Evolutionary conservation across 306 rosid genomes (phyloP), one percentile per base, ranked within the genome.

Genomic region (Fagus crenata): DNA sequence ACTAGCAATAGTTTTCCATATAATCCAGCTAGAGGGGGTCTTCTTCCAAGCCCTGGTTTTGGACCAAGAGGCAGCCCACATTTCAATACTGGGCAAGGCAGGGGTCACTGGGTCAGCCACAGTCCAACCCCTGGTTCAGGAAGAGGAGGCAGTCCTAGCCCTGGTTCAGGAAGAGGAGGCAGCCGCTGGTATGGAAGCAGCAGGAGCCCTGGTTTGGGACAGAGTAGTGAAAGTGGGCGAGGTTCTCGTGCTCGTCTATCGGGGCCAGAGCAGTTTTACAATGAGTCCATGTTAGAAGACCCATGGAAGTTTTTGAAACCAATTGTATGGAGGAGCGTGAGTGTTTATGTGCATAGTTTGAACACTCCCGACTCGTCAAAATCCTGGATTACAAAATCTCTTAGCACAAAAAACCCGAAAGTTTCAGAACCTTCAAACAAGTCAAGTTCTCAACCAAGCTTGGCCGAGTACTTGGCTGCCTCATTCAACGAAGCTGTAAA

Each of bases 201-300:
- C 22, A 49, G 69, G 75, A 77, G 74, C 73, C 88, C 81, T 77
- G 77, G 76, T 70, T 83, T 85, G n/a, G 89, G 93, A 56, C 46
- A 75, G 42, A 79, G 90, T 80, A 80, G 88, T 2, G 89, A 92
- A 78, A 84, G 74, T n/a, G 87, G 86, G 73, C 39, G 1, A 2
- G 82, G 87, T 78, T 89, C 87, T 77, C 82, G 42, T 76, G 89
- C 86, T 74, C 83, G 2, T 65, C 31, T 11, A 82, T 76, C 75
- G 54, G 51, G 51, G 14, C 83, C 81, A 0, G 85, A 77, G 67
- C 73, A 40, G 69, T 88, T 87, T 81, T 92, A 81, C 79, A 72
- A 85, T 67, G 60, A 74, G 7, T 92, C 97, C 78, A 95, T 95
- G 99, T 76, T 95, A 51, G 97, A 89, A 85, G 97, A 95, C 84